These are phyloP conservation scores for Rutidosis leptorrhynchoides DNA, from an alignment of 129 eudicot species.

Conservation along the genomic window DNA sequence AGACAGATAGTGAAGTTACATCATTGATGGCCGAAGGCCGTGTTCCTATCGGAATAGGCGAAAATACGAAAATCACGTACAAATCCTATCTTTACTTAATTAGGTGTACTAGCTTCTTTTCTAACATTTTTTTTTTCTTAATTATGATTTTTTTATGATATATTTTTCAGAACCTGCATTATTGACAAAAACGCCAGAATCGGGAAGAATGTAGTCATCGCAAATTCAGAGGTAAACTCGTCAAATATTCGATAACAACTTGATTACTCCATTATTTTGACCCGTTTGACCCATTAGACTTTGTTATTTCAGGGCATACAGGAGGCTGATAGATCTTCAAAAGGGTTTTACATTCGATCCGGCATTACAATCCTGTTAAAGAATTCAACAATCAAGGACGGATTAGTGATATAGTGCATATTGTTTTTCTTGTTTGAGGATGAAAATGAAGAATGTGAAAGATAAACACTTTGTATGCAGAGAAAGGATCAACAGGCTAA, in stretches of 20 bases:
- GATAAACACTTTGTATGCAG: constrained; percentile 15
- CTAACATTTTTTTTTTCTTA: not conserved
- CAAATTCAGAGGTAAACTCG: constrained; percentile 80
- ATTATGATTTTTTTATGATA: not conserved
- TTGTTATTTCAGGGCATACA: constrained; percentile 63
- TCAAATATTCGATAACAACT: not conserved
- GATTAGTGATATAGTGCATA: constrained; percentile 53
- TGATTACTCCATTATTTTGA: no score
- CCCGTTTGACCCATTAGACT: not conserved
- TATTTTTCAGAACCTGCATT: constrained; percentile 71
- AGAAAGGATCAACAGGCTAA: constrained; percentile 27
- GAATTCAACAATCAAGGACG: constrained; percentile 83
- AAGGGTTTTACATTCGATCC: constrained; percentile 92
- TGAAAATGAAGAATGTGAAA: constrained; percentile 20
- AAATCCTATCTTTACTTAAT: constrained; percentile 7
- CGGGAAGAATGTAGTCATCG: constrained; percentile 84
- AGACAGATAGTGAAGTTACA: constrained; percentile 71
- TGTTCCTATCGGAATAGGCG: constrained; percentile 94
- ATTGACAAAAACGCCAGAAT: constrained; percentile 97
- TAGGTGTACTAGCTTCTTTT: not conserved
- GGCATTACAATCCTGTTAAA: constrained; percentile 69
- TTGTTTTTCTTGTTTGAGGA: constrained; percentile 16
- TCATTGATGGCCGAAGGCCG: constrained; percentile 75
- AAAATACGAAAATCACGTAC: constrained; percentile 78
- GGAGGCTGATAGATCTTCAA: constrained; percentile 95